These are phyloP conservation scores for Leccinum boreale DNA, from an alignment of 768 basidiomycete genomes.

Conservation along the genomic window DNA sequence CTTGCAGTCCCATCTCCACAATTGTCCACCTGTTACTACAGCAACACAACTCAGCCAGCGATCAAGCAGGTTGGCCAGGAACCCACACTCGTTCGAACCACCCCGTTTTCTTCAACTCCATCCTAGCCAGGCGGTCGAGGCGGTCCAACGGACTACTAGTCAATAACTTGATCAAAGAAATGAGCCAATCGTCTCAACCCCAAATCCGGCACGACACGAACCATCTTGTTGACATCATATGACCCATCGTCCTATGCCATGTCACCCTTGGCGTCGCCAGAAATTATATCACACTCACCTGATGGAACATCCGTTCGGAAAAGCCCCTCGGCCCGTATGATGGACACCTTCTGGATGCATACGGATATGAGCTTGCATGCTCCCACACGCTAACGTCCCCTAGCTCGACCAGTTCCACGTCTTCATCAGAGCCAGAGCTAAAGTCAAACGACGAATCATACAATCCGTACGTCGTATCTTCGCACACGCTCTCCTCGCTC, in stretches of 20 bases:
- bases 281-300: constrained; percentile 12
- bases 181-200: constrained; percentile 5
- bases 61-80: not conserved
- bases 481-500: constrained; percentile 13
- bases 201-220: constrained; percentile 5
- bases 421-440: constrained; percentile 16
- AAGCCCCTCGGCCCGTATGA: constrained; percentile 1
- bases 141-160: constrained; percentile 28
- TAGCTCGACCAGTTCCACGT: constrained; percentile 16
- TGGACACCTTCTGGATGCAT: not conserved
- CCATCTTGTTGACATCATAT: constrained; percentile 27
- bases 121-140: constrained; percentile 26
- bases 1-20: constrained; percentile 24
- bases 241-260: constrained; percentile 10
- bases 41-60: not conserved
- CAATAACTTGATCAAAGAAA: constrained; percentile 13
- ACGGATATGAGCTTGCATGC: constrained; percentile 15
- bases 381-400: constrained; percentile 13
- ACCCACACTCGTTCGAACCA: constrained; percentile 30
- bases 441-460: constrained; percentile 12
- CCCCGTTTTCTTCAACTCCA: constrained; percentile 29
- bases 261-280: not conserved
- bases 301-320: constrained; percentile 1
- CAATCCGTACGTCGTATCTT: not conserved
- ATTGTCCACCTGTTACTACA: constrained; percentile 28